phyloP scores from a whole-genome alignment of 1,284 basidiomycete genomes.

The Ganoderma boninense region DNA sequence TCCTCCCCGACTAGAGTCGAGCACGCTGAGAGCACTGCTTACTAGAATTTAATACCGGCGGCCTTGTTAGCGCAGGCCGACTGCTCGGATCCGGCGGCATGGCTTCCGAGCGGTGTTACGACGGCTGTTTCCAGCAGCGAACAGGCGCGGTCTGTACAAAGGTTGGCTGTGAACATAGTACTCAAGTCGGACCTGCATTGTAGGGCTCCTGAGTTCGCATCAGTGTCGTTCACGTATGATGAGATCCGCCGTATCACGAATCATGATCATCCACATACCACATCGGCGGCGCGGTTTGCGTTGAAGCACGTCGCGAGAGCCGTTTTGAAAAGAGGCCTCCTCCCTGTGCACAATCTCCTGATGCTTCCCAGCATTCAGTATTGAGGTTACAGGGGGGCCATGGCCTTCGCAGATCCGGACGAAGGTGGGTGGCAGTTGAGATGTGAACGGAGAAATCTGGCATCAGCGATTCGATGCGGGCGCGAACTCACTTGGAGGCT shows the following conservation, averaged over 20 bases:
- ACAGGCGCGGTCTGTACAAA: neutral
- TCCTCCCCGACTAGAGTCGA: no score
- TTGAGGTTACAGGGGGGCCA: neutral
- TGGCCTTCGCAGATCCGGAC: neutral
- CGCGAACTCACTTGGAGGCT: conserved; percentile 1
- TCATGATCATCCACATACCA: neutral
- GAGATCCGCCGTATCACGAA: no score
- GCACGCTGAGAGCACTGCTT: no score
- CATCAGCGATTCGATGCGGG: neutral
- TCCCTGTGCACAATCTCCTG: neutral
- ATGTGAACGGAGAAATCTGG: conserved; percentile 2
- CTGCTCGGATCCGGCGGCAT: no score
- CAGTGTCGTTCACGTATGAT: neutral
- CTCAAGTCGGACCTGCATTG: neutral
- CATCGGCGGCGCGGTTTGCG: neutral
- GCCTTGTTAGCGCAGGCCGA: no score
- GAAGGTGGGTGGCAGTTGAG: neutral
- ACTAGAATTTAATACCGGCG: no score
- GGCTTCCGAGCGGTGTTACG: no score
- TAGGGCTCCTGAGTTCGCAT: neutral
- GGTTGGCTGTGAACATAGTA: neutral
- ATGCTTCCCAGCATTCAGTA: neutral
- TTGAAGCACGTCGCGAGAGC: neutral
- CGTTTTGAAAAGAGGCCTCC: neutral
- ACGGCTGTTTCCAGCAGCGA: no score